Conservation (phyloP, 306 rosid genomes). For the Prunus padus region DNA sequence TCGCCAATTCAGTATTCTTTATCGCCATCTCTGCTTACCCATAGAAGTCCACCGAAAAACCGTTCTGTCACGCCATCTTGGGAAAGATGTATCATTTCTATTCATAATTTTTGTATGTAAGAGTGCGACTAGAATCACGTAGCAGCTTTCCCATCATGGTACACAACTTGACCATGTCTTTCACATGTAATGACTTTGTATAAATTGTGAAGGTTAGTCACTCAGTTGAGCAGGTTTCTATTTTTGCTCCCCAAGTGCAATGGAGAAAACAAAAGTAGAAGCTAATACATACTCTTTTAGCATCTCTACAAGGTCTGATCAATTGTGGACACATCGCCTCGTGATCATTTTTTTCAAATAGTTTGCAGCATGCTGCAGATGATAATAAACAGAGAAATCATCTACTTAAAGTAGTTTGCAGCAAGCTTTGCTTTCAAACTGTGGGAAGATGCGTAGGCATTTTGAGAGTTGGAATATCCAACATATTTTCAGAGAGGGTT, state of each 20-base stretch:
- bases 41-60: constrained; percentile 5
- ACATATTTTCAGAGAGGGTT: no score
- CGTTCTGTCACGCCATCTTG: constrained; percentile 28
- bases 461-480: no score
- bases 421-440: no score
- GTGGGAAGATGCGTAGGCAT: no score
- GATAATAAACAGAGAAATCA: no score
- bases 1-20: constrained; percentile 42
- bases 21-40: constrained; percentile 35
- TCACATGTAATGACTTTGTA: constrained; percentile 13
- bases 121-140: constrained; percentile 38
- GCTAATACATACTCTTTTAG: neutral
- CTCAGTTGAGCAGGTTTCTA: constrained; percentile 10
- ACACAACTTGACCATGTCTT: constrained; percentile 20
- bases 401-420: neutral
- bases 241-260: neutral
- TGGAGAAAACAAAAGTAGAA: neutral
- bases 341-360: no score
- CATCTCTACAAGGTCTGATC: neutral
- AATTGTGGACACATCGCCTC: neutral
- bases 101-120: constrained; percentile 52
- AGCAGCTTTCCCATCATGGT: constrained; percentile 42
- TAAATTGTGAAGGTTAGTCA: constrained; percentile 6
- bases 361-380: no score
- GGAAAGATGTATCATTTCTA: constrained; percentile 40